These are phyloP conservation scores for Pilaira anomala DNA, from an alignment of 192 early-diverging fungal genomes.

Conservation along the genomic window DNA sequence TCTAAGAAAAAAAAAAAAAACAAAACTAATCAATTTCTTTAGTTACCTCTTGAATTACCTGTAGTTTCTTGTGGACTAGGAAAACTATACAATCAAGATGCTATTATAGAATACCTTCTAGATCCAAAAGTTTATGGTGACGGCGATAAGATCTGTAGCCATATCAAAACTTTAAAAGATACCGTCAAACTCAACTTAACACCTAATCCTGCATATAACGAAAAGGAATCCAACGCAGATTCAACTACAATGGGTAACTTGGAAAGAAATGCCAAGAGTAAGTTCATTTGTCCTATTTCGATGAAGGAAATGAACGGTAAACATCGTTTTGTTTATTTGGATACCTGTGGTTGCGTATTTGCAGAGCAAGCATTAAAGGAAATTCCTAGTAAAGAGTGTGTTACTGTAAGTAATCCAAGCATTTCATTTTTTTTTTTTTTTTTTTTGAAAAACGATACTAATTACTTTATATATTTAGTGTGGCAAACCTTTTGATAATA, in stretches of 20 bases:
- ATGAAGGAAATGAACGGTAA: conserved; percentile 87
- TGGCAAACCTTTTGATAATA: conserved; percentile 49
- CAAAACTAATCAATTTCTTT: not conserved
- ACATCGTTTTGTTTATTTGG: conserved; percentile 58
- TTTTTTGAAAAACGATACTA: too few relatives aligned
- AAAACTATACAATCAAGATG: conserved; percentile 82
- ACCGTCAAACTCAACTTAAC: conserved; percentile 65
- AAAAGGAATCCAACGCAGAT: conserved; percentile 29
- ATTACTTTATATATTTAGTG: conserved; percentile 45
- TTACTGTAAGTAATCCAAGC: conserved; percentile 43
- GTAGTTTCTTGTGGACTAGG: conserved; percentile 71
- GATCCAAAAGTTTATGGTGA: conserved; percentile 71
- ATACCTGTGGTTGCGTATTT: conserved; percentile 76
- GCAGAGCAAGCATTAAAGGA: conserved; percentile 75
- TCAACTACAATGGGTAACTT: conserved; percentile 47
- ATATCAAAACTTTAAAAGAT: conserved; percentile 73
- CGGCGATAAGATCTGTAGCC: conserved; percentile 69
- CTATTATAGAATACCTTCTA: conserved; percentile 72
- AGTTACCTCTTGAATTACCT: conserved; percentile 56
- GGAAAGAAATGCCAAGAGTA: conserved; percentile 48
- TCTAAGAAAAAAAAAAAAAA: not conserved
- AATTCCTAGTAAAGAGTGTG: conserved; percentile 59
- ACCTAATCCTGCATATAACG: conserved; percentile 59
- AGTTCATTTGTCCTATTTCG: conserved; percentile 78
- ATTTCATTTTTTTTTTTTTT: too few relatives aligned